Evolutionary conservation across 176 grass and related monocot genomes (phyloP).

Genomic region (Avena atlantica): DNA sequence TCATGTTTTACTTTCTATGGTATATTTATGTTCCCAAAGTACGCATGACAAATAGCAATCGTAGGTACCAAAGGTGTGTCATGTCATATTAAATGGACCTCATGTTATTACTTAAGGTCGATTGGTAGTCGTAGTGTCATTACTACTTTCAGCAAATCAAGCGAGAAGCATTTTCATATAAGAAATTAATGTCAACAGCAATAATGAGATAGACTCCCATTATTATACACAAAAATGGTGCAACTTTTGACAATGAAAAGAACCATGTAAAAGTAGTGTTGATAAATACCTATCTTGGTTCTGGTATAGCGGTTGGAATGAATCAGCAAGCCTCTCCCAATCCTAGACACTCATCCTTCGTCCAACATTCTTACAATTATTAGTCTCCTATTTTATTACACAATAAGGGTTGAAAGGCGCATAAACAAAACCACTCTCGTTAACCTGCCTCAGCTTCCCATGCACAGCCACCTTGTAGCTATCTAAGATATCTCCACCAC

Average conservation of each 20-base stretch:
- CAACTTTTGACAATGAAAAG: neutral
- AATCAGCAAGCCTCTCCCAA: slow-evolving; percentile 71
- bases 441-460: no score
- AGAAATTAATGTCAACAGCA: no score
- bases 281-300: slow-evolving; percentile 68
- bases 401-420: no score
- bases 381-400: slow-evolving; percentile 39
- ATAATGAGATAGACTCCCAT: no score
- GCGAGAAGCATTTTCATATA: neutral
- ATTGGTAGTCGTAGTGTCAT: neutral
- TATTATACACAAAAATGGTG: neutral
- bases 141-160: neutral
- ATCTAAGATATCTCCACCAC: no score
- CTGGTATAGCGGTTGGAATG: slow-evolving; percentile 71
- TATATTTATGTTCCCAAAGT: neutral
- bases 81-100: neutral
- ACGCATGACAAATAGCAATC: neutral
- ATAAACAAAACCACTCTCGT: slow-evolving; percentile 10
- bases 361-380: slow-evolving; percentile 31
- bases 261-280: slow-evolving; percentile 1
- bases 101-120: neutral
- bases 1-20: neutral
- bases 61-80: neutral
- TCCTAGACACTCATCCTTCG: slow-evolving; percentile 46
- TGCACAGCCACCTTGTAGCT: no score